phyloP scores from a whole-genome alignment of 495 filamentous ascomycete species.

The Filosporella fistucella region DNA sequence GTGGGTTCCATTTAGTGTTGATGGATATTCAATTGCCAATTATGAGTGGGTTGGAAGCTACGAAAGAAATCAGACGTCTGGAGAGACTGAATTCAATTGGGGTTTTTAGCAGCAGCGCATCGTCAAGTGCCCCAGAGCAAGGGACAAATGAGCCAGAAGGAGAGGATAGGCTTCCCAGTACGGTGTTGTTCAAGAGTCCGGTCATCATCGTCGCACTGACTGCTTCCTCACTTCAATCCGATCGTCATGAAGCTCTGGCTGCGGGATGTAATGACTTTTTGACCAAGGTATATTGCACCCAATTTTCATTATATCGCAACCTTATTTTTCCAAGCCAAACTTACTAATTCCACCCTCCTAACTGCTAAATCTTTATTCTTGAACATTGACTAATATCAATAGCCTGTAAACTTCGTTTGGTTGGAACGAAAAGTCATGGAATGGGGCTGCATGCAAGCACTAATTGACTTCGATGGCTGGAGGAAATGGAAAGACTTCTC shows the following conservation, averaged over 20 bases:
- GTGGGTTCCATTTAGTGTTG: conserved; percentile 94
- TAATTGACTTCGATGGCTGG: conserved; percentile 99
- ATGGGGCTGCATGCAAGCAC: conserved; percentile 99
- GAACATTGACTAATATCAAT: conserved; percentile 8
- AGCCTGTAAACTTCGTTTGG: conserved; percentile 98
- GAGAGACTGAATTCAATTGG: conserved; percentile 89
- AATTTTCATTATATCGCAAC: background rate
- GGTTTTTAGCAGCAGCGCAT: conserved; percentile 56
- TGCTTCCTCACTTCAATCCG: conserved; percentile 86
- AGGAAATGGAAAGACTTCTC: conserved; percentile 89
- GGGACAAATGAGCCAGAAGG: conserved; percentile 31
- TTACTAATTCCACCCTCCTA: too few relatives aligned
- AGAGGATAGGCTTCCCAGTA: conserved; percentile 65
- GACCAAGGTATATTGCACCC: conserved; percentile 70
- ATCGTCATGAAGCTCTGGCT: conserved; percentile 89
- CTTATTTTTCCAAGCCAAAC: background rate
- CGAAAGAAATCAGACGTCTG: conserved; percentile 87
- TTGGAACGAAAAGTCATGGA: conserved; percentile 95
- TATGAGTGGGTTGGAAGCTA: conserved; percentile 96
- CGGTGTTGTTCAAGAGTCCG: conserved; percentile 83
- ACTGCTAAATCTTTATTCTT: background rate
- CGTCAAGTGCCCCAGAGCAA: conserved; percentile 31
- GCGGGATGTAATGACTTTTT: conserved; percentile 98
- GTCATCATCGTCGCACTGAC: conserved; percentile 98
- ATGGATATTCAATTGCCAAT: conserved; percentile 99